phyloP scores from a whole-genome alignment of 495 filamentous ascomycete genomes.

The Aspergillus indologenus region DNA sequence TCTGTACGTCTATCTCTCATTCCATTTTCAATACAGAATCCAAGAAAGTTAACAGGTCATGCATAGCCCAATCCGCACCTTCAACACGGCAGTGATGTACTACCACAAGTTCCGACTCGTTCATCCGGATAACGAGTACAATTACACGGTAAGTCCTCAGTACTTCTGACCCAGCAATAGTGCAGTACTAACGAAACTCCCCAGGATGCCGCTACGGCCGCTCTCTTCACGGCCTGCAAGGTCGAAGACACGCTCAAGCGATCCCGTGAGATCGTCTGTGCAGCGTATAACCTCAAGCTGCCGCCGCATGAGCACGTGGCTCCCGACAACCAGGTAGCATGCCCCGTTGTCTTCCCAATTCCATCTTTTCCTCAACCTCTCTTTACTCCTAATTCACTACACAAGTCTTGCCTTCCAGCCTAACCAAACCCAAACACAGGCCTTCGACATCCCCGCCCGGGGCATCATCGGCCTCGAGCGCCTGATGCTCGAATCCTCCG shows the following conservation, averaged over 20 bases:
- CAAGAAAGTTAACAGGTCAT: slow-evolving; percentile 1
- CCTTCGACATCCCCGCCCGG: slow-evolving; percentile 73
- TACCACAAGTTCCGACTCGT: slow-evolving; percentile 86
- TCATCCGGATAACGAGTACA: slow-evolving; percentile 71
- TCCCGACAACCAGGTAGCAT: slow-evolving; percentile 71
- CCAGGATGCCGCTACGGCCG: slow-evolving; percentile 80
- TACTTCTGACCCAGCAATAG: neutral
- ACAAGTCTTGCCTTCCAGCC: neutral
- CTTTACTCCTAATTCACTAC: neutral
- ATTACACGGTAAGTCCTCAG: slow-evolving; percentile 41
- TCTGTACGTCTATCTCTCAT: slow-evolving; percentile 49
- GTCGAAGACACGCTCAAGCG: slow-evolving; percentile 98
- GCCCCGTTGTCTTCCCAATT: neutral
- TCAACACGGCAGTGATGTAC: slow-evolving; percentile 77
- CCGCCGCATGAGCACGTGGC: slow-evolving; percentile 69
- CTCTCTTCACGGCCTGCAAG: slow-evolving; percentile 91
- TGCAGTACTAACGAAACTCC: neutral
- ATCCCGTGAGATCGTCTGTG: slow-evolving; percentile 86
- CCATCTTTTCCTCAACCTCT: slow-evolving; percentile 5
- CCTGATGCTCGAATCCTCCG: slow-evolving; percentile 87
- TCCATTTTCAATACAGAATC: neutral
- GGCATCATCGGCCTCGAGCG: slow-evolving; percentile 84
- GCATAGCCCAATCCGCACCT: slow-evolving; percentile 74
- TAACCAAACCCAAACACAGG: slow-evolving; percentile 37
- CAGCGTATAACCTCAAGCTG: slow-evolving; percentile 79